Percentiles rank a stretch among this genome's conserved stretches.
phyloP scores from a whole-genome alignment of 306 rosid species.

The Cucurbita argyrosperma region DNA sequence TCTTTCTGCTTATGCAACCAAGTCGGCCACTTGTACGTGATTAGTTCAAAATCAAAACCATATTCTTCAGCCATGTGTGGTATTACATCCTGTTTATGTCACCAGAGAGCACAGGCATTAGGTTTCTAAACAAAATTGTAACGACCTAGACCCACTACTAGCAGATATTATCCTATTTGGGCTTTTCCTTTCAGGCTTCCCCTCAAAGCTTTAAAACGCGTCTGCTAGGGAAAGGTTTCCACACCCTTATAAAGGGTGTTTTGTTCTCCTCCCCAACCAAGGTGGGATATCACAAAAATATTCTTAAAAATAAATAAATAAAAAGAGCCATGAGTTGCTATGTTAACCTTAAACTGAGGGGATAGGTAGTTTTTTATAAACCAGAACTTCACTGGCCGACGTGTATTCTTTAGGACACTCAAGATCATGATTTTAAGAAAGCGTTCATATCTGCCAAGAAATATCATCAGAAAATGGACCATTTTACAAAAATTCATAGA shows the following conservation, averaged over 20 bases:
- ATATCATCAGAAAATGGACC: not conserved
- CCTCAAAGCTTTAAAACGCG: too few relatives aligned
- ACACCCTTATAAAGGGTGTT: too few relatives aligned
- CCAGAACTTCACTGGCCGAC: slow-evolving; percentile 96
- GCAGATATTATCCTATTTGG: too few relatives aligned
- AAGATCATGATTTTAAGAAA: slow-evolving; percentile 94
- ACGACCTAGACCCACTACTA: too few relatives aligned
- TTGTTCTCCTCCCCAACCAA: too few relatives aligned
- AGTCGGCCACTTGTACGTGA: slow-evolving; percentile 98
- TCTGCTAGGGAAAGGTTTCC: too few relatives aligned
- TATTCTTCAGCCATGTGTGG: slow-evolving; percentile 90
- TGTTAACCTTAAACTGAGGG: slow-evolving; percentile 82
- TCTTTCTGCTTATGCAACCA: slow-evolving; percentile 99
- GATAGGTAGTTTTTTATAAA: slow-evolving; percentile 95
- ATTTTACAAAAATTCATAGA: not conserved
- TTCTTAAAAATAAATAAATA: not conserved
- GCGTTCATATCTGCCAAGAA: slow-evolving; percentile 72
- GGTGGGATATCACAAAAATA: too few relatives aligned
- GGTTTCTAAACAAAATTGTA: not conserved
- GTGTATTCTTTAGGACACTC: slow-evolving; percentile 82
- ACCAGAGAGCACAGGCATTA: slow-evolving; percentile 12
- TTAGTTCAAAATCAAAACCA: slow-evolving; percentile 76
- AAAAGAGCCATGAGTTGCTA: not conserved
- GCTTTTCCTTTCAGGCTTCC: too few relatives aligned
- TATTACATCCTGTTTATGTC: slow-evolving; percentile 52